Conservation (phyloP, 495 filamentous ascomycete species). For the Neurospora sp. region DNA sequence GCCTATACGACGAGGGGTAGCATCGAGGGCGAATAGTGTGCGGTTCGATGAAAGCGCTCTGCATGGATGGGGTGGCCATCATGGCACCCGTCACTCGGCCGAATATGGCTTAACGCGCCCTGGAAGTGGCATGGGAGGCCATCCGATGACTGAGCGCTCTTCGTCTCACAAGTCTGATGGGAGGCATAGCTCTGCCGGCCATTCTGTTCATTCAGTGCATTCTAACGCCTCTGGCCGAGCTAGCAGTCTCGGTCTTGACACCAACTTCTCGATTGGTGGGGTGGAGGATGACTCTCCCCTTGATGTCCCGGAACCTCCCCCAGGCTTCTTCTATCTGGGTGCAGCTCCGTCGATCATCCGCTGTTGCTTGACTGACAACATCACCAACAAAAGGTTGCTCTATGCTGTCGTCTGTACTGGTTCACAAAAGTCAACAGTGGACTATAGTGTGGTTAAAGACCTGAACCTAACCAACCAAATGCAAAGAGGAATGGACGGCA, state of each 20-base stretch:
- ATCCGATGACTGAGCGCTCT: conserved; percentile 73
- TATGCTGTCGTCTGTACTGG: conserved; percentile 91
- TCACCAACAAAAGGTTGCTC: conserved; percentile 74
- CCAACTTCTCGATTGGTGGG: conserved; percentile 53
- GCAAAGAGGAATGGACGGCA: conserved; percentile 48
- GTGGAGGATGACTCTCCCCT: conserved; percentile 55
- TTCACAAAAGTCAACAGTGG: conserved; percentile 73
- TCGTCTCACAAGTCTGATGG: conserved; percentile 94
- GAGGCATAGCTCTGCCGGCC: conserved; percentile 81
- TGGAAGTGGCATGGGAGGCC: conserved; percentile 49
- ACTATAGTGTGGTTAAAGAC: conserved; percentile 59
- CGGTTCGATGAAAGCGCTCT: conserved; percentile 97
- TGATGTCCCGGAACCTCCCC: conserved; percentile 61
- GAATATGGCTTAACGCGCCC: conserved; percentile 72
- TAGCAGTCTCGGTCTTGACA: conserved; percentile 74
- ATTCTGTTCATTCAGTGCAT: conserved; percentile 62
- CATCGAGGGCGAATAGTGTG: conserved; percentile 93
- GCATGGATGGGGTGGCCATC: conserved; percentile 77
- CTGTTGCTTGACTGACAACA: conserved; percentile 84
- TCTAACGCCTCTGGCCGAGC: conserved; percentile 61
- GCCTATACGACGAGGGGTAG: conserved; percentile 65
- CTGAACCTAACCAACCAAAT: conserved; percentile 62
- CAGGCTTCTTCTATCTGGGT: conserved; percentile 71
- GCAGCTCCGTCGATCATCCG: conserved; percentile 88
- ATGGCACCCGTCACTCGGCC: conserved; percentile 57